phyloP scores from a whole-genome alignment of 805 yeast genomes.

The Cyberlindnera saturnus region DNA sequence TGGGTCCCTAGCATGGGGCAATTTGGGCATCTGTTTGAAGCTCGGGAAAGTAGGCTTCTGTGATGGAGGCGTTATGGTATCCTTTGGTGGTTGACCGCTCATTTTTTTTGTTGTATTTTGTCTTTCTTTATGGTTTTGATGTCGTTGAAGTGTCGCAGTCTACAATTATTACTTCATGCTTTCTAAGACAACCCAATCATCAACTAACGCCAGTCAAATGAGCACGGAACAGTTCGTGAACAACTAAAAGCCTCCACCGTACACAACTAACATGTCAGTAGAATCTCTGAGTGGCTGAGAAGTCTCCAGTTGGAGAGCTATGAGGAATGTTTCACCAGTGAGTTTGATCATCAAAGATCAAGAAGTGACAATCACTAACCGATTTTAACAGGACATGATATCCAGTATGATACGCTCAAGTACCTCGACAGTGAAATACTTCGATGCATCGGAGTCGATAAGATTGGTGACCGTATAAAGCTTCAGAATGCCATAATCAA shows the following conservation, averaged over 20 bases:
- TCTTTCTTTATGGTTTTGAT: neutral
- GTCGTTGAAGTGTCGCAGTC: neutral
- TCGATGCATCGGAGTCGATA: slow-evolving; percentile 65
- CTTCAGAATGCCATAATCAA: slow-evolving; percentile 52
- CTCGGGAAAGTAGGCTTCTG: neutral
- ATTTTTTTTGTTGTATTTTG: neutral
- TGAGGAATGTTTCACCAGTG: slow-evolving; percentile 5
- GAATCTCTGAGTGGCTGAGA: slow-evolving; percentile 9
- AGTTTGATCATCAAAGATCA: slow-evolving; percentile 1
- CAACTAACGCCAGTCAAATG: neutral
- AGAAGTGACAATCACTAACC: neutral
- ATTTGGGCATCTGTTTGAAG: slow-evolving; percentile 1
- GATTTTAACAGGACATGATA: slow-evolving; percentile 5
- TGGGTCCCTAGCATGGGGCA: slow-evolving; percentile 7
- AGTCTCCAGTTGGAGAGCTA: slow-evolving; percentile 4
- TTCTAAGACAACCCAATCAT: neutral
- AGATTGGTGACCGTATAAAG: slow-evolving; percentile 78
- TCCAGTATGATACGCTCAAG: slow-evolving; percentile 21
- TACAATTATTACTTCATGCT: too few species aligned
- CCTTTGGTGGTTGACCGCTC: too few species aligned
- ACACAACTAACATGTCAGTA: neutral
- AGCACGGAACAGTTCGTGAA: neutral
- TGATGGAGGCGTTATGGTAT: neutral
- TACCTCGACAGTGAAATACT: slow-evolving; percentile 54
- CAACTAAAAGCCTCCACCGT: neutral